These are phyloP conservation scores for Coccomyxa sp. DNA, from an alignment of 139 green algal species.

Conservation along the genomic window DNA sequence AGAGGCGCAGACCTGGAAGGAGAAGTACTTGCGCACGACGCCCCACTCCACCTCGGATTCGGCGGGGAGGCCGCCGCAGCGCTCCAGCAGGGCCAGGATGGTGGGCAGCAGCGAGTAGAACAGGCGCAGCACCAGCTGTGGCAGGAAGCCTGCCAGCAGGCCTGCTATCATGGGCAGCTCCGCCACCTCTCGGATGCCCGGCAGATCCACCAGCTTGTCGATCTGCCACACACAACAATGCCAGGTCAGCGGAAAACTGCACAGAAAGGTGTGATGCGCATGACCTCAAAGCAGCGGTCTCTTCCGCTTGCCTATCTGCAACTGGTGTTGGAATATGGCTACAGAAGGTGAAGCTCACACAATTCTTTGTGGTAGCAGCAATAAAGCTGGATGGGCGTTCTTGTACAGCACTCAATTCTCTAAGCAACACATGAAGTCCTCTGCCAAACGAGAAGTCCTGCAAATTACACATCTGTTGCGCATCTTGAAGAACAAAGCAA, in stretches of 20 bases:
- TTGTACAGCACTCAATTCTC: no score
- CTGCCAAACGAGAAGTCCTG: not conserved
- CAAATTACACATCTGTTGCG: not conserved
- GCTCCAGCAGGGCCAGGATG: slow-evolving; percentile 53
- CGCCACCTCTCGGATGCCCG: not conserved
- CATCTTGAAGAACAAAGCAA: not conserved
- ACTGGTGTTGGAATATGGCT: no score
- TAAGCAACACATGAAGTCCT: not conserved
- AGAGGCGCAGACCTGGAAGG: slow-evolving; percentile 35
- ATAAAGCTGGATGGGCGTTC: not conserved
- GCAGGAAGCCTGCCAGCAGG: slow-evolving; percentile 46
- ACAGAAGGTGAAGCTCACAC: not conserved
- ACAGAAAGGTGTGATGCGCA: slow-evolving; percentile 5
- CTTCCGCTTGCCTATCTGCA: no score
- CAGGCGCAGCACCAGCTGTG: slow-evolving; percentile 60
- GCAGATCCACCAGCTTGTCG: not conserved
- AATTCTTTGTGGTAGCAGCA: not conserved
- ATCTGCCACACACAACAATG: not conserved
- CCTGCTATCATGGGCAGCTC: slow-evolving; percentile 25
- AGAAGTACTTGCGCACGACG: slow-evolving; percentile 42
- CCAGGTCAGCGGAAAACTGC: not conserved
- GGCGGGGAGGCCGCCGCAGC: slow-evolving; percentile 38
- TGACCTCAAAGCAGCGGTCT: no score
- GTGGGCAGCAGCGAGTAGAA: slow-evolving; percentile 65
- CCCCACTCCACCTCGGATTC: slow-evolving; percentile 49